Conservation (phyloP, 192 early-diverging fungal species). For the Pecoramyces ruminantium region DNA sequence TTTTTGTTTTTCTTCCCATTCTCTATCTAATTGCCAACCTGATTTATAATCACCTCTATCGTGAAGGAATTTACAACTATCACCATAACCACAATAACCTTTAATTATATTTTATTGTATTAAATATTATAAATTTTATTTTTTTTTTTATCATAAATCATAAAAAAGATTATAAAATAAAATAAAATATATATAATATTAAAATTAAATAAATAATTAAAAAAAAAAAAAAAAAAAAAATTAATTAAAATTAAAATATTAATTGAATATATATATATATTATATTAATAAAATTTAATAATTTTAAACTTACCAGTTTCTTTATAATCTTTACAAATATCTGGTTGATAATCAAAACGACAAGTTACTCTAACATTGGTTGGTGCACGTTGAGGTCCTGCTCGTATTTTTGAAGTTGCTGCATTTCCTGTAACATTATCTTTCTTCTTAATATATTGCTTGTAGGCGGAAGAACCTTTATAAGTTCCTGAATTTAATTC, state of each 20-base stretch:
- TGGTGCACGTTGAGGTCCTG: conserved; percentile 54
- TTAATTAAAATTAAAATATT: too few relatives aligned
- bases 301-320: conserved; percentile 8
- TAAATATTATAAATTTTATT: too few relatives aligned
- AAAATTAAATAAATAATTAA: too few relatives aligned
- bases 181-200: too few relatives aligned
- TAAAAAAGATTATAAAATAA: not conserved
- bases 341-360: conserved; percentile 92
- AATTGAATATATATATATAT: too few relatives aligned
- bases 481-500: not conserved
- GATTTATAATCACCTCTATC: conserved; percentile 93
- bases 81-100: conserved; percentile 93
- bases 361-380: conserved; percentile 60
- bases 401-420: conserved; percentile 9
- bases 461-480: not conserved
- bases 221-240: too few relatives aligned
- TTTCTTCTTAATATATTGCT: not conserved
- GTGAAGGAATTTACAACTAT: conserved; percentile 94
- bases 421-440: not conserved
- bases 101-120: too few relatives aligned
- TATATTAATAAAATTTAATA: too few relatives aligned
- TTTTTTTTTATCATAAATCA: not conserved
- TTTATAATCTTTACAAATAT: conserved; percentile 94
- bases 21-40: conserved; percentile 93
- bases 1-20: conserved; percentile 83